These are phyloP conservation scores for Trichosporon inkin DNA, from an alignment of 1,284 basidiomycete genomes.

Conservation along the genomic window DNA sequence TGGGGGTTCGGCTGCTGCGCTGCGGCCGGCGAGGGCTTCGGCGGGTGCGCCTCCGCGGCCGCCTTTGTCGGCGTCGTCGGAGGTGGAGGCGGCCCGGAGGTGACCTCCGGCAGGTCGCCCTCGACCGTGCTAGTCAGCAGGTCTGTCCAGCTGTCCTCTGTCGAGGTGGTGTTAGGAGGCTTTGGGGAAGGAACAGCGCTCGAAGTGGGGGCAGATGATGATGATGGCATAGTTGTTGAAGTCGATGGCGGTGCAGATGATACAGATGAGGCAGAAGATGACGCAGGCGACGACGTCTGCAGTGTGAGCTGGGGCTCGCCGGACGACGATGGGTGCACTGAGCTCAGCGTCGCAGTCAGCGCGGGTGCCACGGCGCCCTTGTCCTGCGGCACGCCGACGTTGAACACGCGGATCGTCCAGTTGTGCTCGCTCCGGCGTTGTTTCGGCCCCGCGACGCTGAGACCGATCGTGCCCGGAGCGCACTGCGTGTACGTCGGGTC, in stretches of 20 bases:
- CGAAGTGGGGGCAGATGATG: background rate
- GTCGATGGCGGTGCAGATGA: background rate
- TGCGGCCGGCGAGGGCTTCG: too few relatives aligned
- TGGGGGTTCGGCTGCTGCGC: too few relatives aligned
- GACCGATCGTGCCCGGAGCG: background rate
- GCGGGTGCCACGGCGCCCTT: background rate
- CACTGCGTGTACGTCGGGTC: constrained; percentile 1
- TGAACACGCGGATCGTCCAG: constrained; percentile 2
- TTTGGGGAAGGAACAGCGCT: too few relatives aligned
- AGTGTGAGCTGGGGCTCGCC: background rate
- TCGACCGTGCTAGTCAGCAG: too few relatives aligned
- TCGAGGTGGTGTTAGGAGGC: too few relatives aligned
- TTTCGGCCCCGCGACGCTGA: background rate
- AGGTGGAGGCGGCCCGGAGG: too few relatives aligned
- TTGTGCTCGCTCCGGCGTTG: background rate
- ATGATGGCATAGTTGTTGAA: background rate
- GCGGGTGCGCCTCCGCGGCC: too few relatives aligned
- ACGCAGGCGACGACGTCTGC: background rate
- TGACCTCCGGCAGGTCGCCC: too few relatives aligned
- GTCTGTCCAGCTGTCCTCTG: too few relatives aligned
- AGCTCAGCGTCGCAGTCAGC: background rate
- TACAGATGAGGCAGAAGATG: background rate
- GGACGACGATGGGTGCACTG: background rate
- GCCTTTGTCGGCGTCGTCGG: too few relatives aligned
- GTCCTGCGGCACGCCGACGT: constrained; percentile 1